Evolutionary conservation across 768 basidiomycete species (phyloP).

Genomic region (Boletus subparvulus): DNA sequence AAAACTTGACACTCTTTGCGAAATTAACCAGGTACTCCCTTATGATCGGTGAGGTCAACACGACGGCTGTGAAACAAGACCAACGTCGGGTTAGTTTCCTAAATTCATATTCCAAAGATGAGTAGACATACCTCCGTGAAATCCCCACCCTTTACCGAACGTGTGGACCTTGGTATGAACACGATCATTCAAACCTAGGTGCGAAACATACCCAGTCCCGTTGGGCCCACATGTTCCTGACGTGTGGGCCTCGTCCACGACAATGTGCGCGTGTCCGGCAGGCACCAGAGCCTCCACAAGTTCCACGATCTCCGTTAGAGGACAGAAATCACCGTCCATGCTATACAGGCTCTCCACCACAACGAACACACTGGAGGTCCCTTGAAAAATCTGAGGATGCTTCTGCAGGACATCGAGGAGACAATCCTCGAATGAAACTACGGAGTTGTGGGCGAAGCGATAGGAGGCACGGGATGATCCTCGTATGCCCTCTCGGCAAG

Average conservation of each 20-base stretch:
- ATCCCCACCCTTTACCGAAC: slow-evolving; percentile 45
- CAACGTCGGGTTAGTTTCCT: neutral
- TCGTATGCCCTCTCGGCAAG: slow-evolving; percentile 50
- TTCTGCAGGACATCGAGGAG: slow-evolving; percentile 29
- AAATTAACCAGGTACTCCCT: slow-evolving; percentile 24
- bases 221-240: slow-evolving; percentile 50
- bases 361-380: slow-evolving; percentile 42
- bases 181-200: slow-evolving; percentile 42
- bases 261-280: slow-evolving; percentile 39
- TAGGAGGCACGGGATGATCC: slow-evolving; percentile 30
- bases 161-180: slow-evolving; percentile 51
- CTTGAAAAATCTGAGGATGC: slow-evolving; percentile 21
- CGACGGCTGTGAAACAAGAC: slow-evolving; percentile 10
- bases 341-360: slow-evolving; percentile 56
- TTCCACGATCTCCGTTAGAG: slow-evolving; percentile 42
- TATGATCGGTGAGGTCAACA: slow-evolving; percentile 17
- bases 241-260: slow-evolving; percentile 60
- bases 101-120: too few species aligned
- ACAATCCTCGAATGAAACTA: slow-evolving; percentile 31
- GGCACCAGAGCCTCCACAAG: slow-evolving; percentile 40
- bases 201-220: slow-evolving; percentile 44
- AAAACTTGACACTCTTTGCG: slow-evolving; percentile 17
- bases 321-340: slow-evolving; percentile 60
- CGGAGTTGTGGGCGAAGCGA: slow-evolving; percentile 48
- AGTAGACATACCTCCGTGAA: slow-evolving; percentile 11